A percentile compares a stretch with the other conserved stretches of the same genome.
phyloP scores from a whole-genome alignment of 768 basidiomycete genomes.

The Chalciporus pseudorubinellus region DNA sequence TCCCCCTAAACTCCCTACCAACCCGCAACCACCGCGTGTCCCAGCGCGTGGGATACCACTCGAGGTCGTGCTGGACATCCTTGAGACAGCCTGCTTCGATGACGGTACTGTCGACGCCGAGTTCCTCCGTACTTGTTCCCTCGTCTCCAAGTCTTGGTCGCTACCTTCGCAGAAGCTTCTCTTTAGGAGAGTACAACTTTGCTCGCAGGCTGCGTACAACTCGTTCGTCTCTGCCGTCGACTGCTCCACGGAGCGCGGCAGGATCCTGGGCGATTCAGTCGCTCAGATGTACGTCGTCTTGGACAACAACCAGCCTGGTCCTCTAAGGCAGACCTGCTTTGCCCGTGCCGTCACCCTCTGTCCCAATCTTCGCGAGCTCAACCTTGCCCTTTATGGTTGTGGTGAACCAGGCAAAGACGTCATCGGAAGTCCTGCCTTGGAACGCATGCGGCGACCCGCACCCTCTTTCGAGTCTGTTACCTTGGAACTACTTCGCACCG shows the following conservation, averaged over 20 bases:
- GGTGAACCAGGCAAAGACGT: slow-evolving; percentile 50
- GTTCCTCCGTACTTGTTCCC: slow-evolving; percentile 52
- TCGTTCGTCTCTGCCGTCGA: slow-evolving; percentile 55
- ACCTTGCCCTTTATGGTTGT: slow-evolving; percentile 58
- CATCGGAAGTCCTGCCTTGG: slow-evolving; percentile 44
- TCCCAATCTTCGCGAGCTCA: slow-evolving; percentile 55
- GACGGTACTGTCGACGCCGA: slow-evolving; percentile 36
- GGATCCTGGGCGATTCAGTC: slow-evolving; percentile 52
- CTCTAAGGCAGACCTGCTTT: slow-evolving; percentile 55
- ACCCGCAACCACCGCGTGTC: slow-evolving; percentile 19
- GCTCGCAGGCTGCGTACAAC: slow-evolving; percentile 50
- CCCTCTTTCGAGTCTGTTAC: slow-evolving; percentile 55
- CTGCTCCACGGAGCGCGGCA: slow-evolving; percentile 44
- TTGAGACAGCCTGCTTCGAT: slow-evolving; percentile 52
- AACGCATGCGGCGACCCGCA: slow-evolving; percentile 48
- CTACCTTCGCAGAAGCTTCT: slow-evolving; percentile 60
- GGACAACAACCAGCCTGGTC: slow-evolving; percentile 66
- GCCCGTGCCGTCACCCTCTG: slow-evolving; percentile 57
- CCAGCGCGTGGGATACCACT: slow-evolving; percentile 46
- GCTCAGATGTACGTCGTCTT: slow-evolving; percentile 52
- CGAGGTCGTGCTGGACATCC: slow-evolving; percentile 61
- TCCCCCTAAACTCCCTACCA: slow-evolving; percentile 18
- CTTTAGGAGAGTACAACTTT: slow-evolving; percentile 55
- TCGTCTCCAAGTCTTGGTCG: slow-evolving; percentile 70
- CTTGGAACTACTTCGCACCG: slow-evolving; percentile 49